Evolutionary conservation across 345 rosid species (phyloP).

Genomic region (Nephelium lappaceum): DNA sequence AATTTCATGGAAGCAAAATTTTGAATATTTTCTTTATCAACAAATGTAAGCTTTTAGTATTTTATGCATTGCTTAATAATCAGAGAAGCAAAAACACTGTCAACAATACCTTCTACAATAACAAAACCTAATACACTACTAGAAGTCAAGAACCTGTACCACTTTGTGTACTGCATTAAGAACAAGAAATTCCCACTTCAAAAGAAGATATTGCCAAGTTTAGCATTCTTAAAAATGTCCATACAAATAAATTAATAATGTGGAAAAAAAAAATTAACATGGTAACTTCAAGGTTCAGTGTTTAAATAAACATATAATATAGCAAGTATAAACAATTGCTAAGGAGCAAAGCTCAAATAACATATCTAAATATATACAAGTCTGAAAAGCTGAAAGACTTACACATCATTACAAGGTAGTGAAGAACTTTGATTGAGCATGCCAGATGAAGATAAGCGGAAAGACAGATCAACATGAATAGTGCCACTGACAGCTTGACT

Average conservation of each 20-base stretch:
- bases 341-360: neutral
- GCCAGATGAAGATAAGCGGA: conserved; percentile 66
- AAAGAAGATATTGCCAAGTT: neutral
- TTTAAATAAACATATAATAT: neutral
- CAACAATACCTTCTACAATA: neutral
- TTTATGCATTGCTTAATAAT: conserved; percentile 1
- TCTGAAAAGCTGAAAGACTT: conserved; percentile 32
- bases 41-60: neutral
- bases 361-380: neutral
- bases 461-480: conserved; percentile 73
- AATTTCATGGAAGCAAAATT: neutral
- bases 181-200: neutral
- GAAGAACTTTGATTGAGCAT: conserved; percentile 40
- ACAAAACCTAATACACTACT: neutral
- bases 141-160: neutral
- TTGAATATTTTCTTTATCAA: neutral
- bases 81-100: neutral
- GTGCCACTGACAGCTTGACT: conserved; percentile 61
- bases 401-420: conserved; percentile 47
- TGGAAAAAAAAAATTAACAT: neutral
- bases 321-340: neutral
- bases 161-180: neutral
- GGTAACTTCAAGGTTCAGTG: neutral
- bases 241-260: neutral
- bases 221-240: neutral